These are phyloP conservation scores for Macadamia integrifolia DNA, from an alignment of 164 flowering plant species.

Conservation along the genomic window DNA sequence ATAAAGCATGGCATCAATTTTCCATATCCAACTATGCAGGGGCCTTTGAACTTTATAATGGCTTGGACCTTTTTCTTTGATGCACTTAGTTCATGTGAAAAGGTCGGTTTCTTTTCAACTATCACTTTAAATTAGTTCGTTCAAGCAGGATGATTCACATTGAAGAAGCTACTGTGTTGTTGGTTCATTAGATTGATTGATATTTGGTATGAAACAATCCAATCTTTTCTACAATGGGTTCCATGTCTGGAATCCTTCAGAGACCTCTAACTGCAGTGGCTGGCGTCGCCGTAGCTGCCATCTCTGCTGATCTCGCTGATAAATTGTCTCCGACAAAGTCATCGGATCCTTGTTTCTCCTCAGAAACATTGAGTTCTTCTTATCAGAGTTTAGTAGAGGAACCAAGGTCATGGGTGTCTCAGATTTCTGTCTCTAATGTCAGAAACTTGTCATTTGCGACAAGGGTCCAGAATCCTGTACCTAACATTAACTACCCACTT, in stretches of 20 bases:
- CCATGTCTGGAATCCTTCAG: conserved; percentile 61
- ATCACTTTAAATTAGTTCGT: background rate
- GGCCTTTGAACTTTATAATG: too few species aligned
- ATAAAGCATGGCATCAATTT: too few species aligned
- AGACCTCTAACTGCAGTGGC: conserved; percentile 66
- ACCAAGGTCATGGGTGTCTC: conserved; percentile 46
- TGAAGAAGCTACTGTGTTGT: background rate
- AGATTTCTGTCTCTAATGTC: conserved; percentile 43
- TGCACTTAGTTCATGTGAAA: too few species aligned
- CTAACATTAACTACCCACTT: conserved; percentile 27
- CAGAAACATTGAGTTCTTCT: conserved; percentile 21
- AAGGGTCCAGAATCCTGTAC: conserved; percentile 45
- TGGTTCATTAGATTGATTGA: background rate
- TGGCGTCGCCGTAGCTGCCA: conserved; percentile 61
- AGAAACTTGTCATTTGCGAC: conserved; percentile 44
- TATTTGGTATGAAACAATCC: conserved; percentile 19
- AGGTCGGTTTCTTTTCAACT: too few species aligned
- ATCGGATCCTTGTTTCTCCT: conserved; percentile 17
- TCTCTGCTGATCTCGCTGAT: conserved; percentile 50
- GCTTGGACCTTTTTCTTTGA: too few species aligned
- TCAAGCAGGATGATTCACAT: conserved; percentile 4
- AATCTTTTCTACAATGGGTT: conserved; percentile 42
- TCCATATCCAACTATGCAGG: too few species aligned
- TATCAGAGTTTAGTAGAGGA: conserved; percentile 15
- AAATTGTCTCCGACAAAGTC: conserved; percentile 30